Evolutionary conservation across 805 yeast species (phyloP).

Genomic region (Starmerella sirachaensis): DNA sequence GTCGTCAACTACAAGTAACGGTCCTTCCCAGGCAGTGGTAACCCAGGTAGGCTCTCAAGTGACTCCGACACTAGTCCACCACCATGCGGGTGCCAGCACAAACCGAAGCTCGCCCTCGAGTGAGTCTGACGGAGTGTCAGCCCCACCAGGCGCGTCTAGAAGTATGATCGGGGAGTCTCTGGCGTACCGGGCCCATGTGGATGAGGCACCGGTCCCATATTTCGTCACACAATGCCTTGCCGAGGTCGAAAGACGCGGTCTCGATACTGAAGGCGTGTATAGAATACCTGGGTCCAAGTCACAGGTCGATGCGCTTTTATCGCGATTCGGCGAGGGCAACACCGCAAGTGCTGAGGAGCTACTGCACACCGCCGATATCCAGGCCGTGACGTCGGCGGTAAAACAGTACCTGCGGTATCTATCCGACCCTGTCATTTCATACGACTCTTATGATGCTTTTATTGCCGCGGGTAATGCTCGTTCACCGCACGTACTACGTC

Average conservation of each 20-base stretch:
- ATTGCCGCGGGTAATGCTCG: conserved; percentile 39
- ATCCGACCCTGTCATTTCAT: conserved; percentile 76
- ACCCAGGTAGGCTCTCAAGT: too few species aligned
- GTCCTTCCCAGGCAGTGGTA: not conserved
- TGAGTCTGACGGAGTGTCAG: not conserved
- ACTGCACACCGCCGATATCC: conserved; percentile 50
- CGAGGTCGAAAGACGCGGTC: conserved; percentile 68
- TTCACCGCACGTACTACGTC: conserved; percentile 35
- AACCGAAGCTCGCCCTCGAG: not conserved
- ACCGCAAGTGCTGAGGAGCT: conserved; percentile 26
- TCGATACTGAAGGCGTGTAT: conserved; percentile 76
- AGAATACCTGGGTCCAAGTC: conserved; percentile 77
- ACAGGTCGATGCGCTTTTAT: conserved; percentile 41
- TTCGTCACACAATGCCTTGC: conserved; percentile 58
- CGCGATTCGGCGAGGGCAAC: conserved; percentile 28
- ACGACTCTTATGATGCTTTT: conserved; percentile 51
- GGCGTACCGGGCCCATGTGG: conserved; percentile 50
- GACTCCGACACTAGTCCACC: not conserved
- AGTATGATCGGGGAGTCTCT: conserved; percentile 36
- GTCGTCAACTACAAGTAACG: not conserved
- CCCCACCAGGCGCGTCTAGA: not conserved
- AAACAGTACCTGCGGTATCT: conserved; percentile 77
- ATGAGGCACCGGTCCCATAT: conserved; percentile 50
- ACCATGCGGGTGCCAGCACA: not conserved
- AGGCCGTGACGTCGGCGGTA: conserved; percentile 75